A percentile compares a stretch with the other conserved stretches of the same genome.
Conservation (phyloP, 116 monocot species). For the Phalaenopsis hybrid region DNA sequence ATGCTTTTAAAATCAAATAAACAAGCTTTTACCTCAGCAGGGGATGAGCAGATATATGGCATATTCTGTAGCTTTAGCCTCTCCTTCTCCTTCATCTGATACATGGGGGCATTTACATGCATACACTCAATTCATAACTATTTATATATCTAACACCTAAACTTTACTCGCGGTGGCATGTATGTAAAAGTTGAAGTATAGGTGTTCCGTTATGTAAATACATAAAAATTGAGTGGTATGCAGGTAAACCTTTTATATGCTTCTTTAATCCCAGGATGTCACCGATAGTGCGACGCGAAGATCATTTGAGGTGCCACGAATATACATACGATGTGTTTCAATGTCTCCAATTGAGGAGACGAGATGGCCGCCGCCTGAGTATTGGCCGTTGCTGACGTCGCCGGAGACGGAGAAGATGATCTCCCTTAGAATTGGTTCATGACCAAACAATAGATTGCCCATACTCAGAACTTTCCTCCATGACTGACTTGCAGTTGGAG, state of each 20-base stretch:
- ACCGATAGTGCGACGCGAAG: constrained; percentile 79
- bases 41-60: too few relatives aligned
- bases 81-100: too few relatives aligned
- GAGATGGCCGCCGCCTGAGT: constrained; percentile 30
- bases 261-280: constrained; percentile 79
- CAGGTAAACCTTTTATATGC: not conserved
- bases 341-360: constrained; percentile 26
- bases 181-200: too few relatives aligned
- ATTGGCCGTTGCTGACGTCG: constrained; percentile 35
- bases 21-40: too few relatives aligned
- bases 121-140: too few relatives aligned
- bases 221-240: too few relatives aligned
- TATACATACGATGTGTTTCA: constrained; percentile 87
- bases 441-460: constrained; percentile 97
- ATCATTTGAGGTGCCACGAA: constrained; percentile 87
- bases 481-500: constrained; percentile 87
- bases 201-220: too few relatives aligned
- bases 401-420: constrained; percentile 63
- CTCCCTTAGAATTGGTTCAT: constrained; percentile 84
- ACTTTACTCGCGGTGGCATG: too few relatives aligned
- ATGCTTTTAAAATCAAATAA: too few relatives aligned
- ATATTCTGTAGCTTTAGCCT: too few relatives aligned
- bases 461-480: constrained; percentile 99
- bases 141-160: too few relatives aligned
- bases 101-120: too few relatives aligned